These are phyloP conservation scores for Phlebopus sp. DNA, from an alignment of 1,284 basidiomycete genomes.

Conservation along the genomic window DNA sequence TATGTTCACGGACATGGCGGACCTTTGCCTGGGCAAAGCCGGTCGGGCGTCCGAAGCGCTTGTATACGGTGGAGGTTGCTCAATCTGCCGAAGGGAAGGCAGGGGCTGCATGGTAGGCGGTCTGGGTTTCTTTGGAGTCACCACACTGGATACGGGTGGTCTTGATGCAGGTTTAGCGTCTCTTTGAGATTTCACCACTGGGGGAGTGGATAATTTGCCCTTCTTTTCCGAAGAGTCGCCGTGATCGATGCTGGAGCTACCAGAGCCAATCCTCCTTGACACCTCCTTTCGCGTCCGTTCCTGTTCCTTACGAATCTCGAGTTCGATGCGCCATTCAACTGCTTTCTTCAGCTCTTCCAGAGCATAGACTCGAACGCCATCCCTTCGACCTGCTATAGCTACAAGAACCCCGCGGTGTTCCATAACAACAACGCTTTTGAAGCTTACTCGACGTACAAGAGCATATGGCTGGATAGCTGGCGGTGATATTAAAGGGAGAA, in stretches of 20 bases:
- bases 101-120: slow-evolving; percentile 37
- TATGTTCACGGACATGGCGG: slow-evolving; percentile 30
- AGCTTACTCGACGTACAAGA: slow-evolving; percentile 71
- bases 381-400: slow-evolving; percentile 76
- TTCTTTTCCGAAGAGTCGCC: slow-evolving; percentile 45
- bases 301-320: slow-evolving; percentile 70
- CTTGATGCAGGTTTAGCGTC: slow-evolving; percentile 38
- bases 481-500: slow-evolving; percentile 68
- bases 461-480: slow-evolving; percentile 74
- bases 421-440: slow-evolving; percentile 85
- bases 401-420: slow-evolving; percentile 82
- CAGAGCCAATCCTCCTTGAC: slow-evolving; percentile 47
- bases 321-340: slow-evolving; percentile 80
- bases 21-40: slow-evolving; percentile 21
- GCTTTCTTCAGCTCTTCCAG: slow-evolving; percentile 78
- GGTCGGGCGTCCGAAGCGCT: slow-evolving; percentile 19
- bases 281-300: slow-evolving; percentile 66
- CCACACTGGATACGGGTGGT: slow-evolving; percentile 34
- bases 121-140: slow-evolving; percentile 26
- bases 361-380: slow-evolving; percentile 81
- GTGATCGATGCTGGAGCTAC: slow-evolving; percentile 28
- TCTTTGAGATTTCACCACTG: slow-evolving; percentile 34
- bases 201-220: slow-evolving; percentile 45
- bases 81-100: slow-evolving; percentile 18
- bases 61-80: slow-evolving; percentile 33